Percentiles rank a stretch among this genome's conserved stretches.
Conservation (phyloP, 179 eudicot genomes). For the Beta macrorhiza region DNA sequence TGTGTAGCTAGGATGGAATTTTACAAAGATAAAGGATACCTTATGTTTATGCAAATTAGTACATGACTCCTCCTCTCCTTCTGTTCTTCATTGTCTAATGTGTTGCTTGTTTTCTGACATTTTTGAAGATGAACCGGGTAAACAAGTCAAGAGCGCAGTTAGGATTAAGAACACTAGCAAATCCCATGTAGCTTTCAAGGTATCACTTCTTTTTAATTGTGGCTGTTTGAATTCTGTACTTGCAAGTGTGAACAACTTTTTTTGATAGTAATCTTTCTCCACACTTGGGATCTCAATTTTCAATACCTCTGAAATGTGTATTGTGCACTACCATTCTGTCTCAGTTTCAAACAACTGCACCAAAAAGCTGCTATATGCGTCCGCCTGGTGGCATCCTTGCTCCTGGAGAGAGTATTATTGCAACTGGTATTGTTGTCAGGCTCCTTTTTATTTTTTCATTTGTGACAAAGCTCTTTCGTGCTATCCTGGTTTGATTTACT, state of each 20-base stretch:
- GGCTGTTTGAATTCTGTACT: background rate
- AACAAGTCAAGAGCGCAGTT: conserved; percentile 87
- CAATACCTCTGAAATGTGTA: conserved; percentile 1
- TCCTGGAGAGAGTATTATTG: conserved; percentile 67
- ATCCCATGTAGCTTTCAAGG: conserved; percentile 86
- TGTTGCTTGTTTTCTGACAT: conserved; percentile 20
- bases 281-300: background rate
- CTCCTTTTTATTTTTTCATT: background rate
- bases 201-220: conserved; percentile 23
- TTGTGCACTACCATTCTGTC: conserved; percentile 9
- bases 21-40: no score
- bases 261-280: background rate
- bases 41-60: no score
- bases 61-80: background rate
- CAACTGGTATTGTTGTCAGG: conserved; percentile 51
- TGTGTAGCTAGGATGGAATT: conserved; percentile 41
- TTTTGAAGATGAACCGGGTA: conserved; percentile 75
- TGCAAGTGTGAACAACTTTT: background rate
- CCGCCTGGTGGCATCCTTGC: conserved; percentile 82
- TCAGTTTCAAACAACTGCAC: conserved; percentile 88
- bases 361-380: conserved; percentile 80
- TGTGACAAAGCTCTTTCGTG: background rate
- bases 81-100: background rate
- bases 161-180: conserved; percentile 71
- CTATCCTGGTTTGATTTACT: background rate